These are phyloP conservation scores for Royoungia palumana DNA, from an alignment of 768 basidiomycete species.

Conservation along the genomic window DNA sequence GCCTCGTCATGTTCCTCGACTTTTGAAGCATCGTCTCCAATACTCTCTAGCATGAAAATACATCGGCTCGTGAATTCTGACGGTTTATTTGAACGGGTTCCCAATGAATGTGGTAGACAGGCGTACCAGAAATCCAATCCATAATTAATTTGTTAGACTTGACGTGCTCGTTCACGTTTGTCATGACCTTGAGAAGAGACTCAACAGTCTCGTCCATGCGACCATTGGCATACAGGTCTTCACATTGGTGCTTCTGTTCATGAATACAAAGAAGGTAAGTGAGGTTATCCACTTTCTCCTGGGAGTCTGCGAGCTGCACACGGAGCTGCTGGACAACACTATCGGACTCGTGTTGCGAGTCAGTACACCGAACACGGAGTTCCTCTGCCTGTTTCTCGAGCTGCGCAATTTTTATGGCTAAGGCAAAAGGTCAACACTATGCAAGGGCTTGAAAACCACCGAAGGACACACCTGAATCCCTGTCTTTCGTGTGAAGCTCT, in stretches of 20 bases:
- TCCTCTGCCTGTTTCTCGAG: neutral
- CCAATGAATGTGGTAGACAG: rapidly evolving
- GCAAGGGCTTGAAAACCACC: neutral
- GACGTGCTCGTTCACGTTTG: neutral
- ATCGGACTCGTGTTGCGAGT: too few relatives aligned
- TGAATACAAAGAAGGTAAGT: neutral
- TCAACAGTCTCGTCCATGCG: neutral
- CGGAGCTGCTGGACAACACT: neutral
- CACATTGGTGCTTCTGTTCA: neutral
- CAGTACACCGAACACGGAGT: too few relatives aligned
- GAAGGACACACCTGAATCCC: neutral
- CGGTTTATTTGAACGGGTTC: neutral
- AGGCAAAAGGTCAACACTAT: neutral
- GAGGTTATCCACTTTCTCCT: neutral
- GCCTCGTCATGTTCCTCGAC: neutral
- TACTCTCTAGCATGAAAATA: neutral
- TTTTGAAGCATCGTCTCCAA: neutral
- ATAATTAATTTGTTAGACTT: neutral
- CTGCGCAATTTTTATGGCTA: neutral
- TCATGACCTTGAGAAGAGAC: neutral
- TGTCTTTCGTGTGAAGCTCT: neutral
- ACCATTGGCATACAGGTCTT: neutral
- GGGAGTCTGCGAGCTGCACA: neutral
- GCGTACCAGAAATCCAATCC: constrained; percentile 2
- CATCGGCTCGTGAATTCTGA: constrained; percentile 2